phyloP scores from a whole-genome alignment of 768 basidiomycete species.

The Antrodiella citrinella region DNA sequence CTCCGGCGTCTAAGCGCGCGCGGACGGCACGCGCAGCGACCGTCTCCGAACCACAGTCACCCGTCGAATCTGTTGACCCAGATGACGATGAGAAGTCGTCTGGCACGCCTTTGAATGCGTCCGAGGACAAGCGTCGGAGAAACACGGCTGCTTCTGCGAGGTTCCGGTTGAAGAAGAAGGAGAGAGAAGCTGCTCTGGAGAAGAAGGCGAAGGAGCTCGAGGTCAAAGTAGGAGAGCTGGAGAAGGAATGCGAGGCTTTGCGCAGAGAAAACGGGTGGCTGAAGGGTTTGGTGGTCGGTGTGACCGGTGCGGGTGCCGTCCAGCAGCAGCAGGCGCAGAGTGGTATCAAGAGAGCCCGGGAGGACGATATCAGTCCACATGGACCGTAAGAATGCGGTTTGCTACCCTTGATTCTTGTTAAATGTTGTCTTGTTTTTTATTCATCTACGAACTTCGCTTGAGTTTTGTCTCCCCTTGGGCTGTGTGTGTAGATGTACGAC shows the following conservation, averaged over 20 bases:
- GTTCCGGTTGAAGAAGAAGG: slow-evolving; percentile 94
- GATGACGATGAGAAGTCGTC: slow-evolving; percentile 23
- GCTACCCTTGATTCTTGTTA: background rate
- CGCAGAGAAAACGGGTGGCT: slow-evolving; percentile 90
- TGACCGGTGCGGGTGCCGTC: slow-evolving; percentile 58
- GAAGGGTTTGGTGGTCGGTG: slow-evolving; percentile 82
- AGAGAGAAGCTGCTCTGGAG: slow-evolving; percentile 86
- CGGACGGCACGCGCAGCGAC: slow-evolving; percentile 29
- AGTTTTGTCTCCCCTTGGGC: background rate
- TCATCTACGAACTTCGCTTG: background rate
- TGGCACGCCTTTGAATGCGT: slow-evolving; percentile 31
- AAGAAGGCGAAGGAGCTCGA: slow-evolving; percentile 80
- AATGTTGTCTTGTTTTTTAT: slow-evolving; percentile 1
- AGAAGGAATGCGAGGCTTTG: slow-evolving; percentile 85
- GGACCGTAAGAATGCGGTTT: background rate
- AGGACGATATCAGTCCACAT: slow-evolving; percentile 8
- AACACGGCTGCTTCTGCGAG: slow-evolving; percentile 92
- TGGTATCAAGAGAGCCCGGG: slow-evolving; percentile 16
- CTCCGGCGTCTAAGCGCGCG: slow-evolving; percentile 42
- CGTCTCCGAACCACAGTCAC: slow-evolving; percentile 12
- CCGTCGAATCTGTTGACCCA: slow-evolving; percentile 21
- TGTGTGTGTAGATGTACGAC: background rate
- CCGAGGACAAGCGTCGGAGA: slow-evolving; percentile 88
- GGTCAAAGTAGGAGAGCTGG: slow-evolving; percentile 67
- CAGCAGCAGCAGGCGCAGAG: slow-evolving; percentile 16